Conservation (phyloP, 441 rosid species). For the Aleurites moluccanus region DNA sequence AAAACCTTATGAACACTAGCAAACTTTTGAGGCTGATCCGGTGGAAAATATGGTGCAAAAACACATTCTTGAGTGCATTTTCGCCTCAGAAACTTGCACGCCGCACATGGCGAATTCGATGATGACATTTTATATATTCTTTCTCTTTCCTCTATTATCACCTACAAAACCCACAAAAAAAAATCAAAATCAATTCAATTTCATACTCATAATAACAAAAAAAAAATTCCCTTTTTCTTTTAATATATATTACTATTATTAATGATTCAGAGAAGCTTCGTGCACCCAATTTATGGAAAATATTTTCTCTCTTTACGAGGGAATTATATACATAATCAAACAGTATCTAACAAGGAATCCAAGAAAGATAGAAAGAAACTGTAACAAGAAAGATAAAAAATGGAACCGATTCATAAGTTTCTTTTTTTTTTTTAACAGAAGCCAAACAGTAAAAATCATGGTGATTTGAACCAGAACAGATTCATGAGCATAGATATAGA, state of each 20-base stretch:
- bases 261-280: neutral
- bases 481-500: too few species aligned
- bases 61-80: conserved; percentile 87
- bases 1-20: conserved; percentile 70
- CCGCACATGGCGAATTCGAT: conserved; percentile 48
- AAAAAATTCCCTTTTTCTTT: too few species aligned
- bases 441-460: too few species aligned
- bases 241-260: too few species aligned
- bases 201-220: too few species aligned
- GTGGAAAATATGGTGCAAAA: conserved; percentile 88
- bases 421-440: too few species aligned
- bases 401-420: neutral
- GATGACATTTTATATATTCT: neutral
- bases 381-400: neutral
- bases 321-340: neutral
- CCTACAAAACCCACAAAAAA: neutral
- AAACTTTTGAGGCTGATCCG: conserved; percentile 71
- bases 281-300: neutral
- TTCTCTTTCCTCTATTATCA: neutral
- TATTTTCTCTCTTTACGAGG: neutral
- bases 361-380: neutral
- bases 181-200: too few species aligned
- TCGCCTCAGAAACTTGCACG: conserved; percentile 70
- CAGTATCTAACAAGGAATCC: neutral
- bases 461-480: neutral